Evolutionary conservation across 1,284 basidiomycete genomes (phyloP), one percentile per base, ranked within the genome.

Genomic region (Schizopora paradoxa): DNA sequence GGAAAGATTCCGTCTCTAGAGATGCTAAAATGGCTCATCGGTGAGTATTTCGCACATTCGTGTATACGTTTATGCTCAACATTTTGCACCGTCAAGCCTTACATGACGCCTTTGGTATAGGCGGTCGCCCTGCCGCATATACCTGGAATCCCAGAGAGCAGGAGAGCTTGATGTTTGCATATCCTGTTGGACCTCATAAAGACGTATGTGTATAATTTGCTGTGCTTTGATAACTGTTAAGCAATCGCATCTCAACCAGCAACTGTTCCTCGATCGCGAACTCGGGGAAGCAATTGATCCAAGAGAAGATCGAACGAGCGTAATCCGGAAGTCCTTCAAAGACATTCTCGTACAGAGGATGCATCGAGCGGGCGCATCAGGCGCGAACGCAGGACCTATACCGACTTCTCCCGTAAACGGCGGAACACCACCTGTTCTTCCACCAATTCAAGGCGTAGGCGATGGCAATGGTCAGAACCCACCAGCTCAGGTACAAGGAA

Each of bases 11-110:
- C 68, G 29, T 66, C 79, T 18, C 74, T 77, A 36, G 92, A 94
- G 64, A 95, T 98, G 91, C 73, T 98, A 55, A 87, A 86, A 61
- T 99, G 95, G 94, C 71, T 96, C 43, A 81, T 93, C 48, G 91
- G 89, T 91, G 50, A 59, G 67, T 55, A 10, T 51, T 53, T 22
- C 49, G 45, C 11, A 54, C 3, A 22, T 11, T 42, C 19, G 3
- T 7, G 67, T 64, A 40, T 44, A 22, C 46, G 27, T 48, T 27
- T 23, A 25, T 26, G 25, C 38, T 50, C 28, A 6, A 32, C 36
- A 25, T 41, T n/a, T 43, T 18, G 21, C 40, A 31, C 41, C 22
- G n/a, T 44, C 34, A 55, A 89, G 89, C 76, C 13, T 72, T 93
- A 40, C 91, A 95, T 58, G 91, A 95, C 61, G 81, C 84, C 1